Evolutionary conservation across 2,329 filamentous ascomycete species (phyloP).

Genomic region (Calycina herbarum): DNA sequence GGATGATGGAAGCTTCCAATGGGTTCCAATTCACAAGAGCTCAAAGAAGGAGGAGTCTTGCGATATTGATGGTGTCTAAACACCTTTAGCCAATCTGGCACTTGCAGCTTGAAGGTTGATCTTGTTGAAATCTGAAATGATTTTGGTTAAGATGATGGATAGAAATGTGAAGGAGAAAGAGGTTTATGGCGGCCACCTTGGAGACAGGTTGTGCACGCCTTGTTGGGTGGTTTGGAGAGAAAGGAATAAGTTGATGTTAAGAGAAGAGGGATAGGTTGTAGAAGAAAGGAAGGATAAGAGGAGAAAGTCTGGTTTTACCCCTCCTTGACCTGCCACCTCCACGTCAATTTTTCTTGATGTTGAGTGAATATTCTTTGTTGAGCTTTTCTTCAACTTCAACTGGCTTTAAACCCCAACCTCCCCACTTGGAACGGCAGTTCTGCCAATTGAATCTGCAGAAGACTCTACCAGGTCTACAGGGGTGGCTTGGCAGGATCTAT

Average conservation of each 20-base stretch:
- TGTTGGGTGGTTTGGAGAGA: neutral
- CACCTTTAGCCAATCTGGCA: neutral
- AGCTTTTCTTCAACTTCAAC: too few relatives aligned
- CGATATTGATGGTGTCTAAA: neutral
- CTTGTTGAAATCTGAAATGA: neutral
- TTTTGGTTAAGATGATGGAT: neutral
- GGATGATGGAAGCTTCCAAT: neutral
- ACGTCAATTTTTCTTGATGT: neutral
- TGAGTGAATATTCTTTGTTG: neutral
- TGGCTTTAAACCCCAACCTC: too few relatives aligned
- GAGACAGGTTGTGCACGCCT: neutral
- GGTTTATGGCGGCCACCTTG: neutral
- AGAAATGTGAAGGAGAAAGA: neutral
- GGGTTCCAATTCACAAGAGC: neutral
- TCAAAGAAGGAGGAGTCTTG: neutral
- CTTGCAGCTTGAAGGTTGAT: neutral
- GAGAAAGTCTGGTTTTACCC: neutral
- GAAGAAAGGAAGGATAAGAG: neutral
- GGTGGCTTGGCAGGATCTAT: neutral
- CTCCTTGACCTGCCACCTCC: neutral
- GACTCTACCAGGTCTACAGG: neutral
- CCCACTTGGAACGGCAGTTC: neutral
- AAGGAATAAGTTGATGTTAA: neutral
- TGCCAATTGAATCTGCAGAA: neutral
- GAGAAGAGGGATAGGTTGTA: neutral